phyloP scores from a whole-genome alignment of 345 rosid genomes.

The Murraya paniculata region DNA sequence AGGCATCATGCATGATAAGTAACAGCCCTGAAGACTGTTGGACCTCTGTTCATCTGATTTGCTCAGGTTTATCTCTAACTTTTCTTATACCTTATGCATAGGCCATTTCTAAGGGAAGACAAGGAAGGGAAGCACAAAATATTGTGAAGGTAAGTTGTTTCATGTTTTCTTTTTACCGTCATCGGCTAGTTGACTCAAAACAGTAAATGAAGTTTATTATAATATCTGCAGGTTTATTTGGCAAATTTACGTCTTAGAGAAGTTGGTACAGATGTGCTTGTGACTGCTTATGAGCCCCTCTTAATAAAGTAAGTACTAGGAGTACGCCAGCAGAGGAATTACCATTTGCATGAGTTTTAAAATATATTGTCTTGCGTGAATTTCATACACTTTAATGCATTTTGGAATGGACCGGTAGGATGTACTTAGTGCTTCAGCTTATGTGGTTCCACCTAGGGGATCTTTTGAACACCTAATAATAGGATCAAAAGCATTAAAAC shows the following conservation, averaged over 20 bases:
- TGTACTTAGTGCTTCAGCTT: not conserved
- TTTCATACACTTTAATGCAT: not conserved
- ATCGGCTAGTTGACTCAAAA: constrained; percentile 10
- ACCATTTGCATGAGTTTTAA: not conserved
- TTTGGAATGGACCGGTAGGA: not conserved
- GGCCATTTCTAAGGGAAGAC: constrained; percentile 83
- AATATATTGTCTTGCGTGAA: not conserved
- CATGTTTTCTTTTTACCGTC: constrained; percentile 13
- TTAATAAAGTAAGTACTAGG: constrained; percentile 51
- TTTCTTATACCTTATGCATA: constrained; percentile 20
- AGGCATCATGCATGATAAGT: not conserved
- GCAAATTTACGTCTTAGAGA: constrained; percentile 77
- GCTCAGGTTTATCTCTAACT: not conserved
- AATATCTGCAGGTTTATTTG: constrained; percentile 58
- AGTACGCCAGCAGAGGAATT: not conserved
- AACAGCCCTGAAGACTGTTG: not conserved
- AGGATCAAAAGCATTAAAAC: not conserved
- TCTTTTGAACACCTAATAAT: not conserved
- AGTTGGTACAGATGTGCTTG: constrained; percentile 70
- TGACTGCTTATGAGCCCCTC: constrained; percentile 70
- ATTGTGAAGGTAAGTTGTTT: constrained; percentile 45
- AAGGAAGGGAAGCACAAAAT: constrained; percentile 93
- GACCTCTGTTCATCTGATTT: not conserved
- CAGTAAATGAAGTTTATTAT: not conserved
- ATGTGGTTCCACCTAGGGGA: not conserved